Base-by-base conservation (phyloP, 192 early-diverging fungal species). In the Backusella macrospora region DNA sequence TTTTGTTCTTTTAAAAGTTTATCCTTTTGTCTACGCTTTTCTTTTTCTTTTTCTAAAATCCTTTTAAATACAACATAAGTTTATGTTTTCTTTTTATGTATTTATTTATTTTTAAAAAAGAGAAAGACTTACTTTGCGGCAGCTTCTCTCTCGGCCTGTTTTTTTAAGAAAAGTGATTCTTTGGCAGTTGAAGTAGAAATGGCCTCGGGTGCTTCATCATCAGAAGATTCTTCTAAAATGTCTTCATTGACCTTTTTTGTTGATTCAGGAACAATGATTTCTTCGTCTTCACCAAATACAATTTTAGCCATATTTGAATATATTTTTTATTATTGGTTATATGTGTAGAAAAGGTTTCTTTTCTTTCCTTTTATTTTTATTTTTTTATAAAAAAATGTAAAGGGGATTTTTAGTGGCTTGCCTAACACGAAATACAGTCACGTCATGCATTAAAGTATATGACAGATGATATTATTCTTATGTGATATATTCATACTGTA, bases 11-110 rank as follows among this genome's bases (percentile, higher is more conserved):
- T 82, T 42, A 82, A 70, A 29, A 40, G 16, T 40, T 73, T 65
- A 65, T 82, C 80, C 2, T 72, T 70, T 42, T 69, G 73, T 65
- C 80, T 77, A 52, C 80, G 70, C 15, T 82, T 82, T 73, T 82
- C 80, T 39, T 78, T 78, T 44, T 75, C 65, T 13, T 62, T 47
- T 14, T 44, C 29, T 12, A 62, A 65, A 40, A 72, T 29, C 42
- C 76, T 77, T 40, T 59, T 14, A 2, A 14, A 14, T 46, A 14
- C 18, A 18, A 37, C 4, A 40, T 7, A 15, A 64, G 26, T 39
- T 26, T 39, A 72, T 43, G 37, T 68, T 34, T 14, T 15, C 12
- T 6, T 23, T 48, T 12, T 0, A 2, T 55, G 29, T 43, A 6
- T 23, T 42, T 45, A 18, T n/a, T 15, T 15, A 68, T 21, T 8